These are phyloP conservation scores for Musa troglodytarum DNA, from an alignment of 176 grass and related monocot species.

Conservation along the genomic window DNA sequence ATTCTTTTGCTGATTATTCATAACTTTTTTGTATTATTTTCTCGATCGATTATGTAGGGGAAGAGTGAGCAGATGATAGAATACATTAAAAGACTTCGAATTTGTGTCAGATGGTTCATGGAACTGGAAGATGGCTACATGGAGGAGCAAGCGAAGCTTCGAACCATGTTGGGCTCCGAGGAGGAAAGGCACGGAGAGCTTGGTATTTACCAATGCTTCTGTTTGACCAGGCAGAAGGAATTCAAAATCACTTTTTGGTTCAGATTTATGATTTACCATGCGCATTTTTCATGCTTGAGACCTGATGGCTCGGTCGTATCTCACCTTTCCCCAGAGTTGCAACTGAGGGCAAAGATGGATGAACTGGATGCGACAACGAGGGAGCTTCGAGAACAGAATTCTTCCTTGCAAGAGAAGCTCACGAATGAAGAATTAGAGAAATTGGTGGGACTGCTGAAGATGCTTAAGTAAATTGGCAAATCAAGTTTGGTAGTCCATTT, in stretches of 20 bases:
- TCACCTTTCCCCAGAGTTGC: conserved; percentile 26
- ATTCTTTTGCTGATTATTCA: neutral
- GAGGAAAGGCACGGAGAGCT: conserved; percentile 37
- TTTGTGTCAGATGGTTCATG: conserved; percentile 47
- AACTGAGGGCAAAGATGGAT: conserved; percentile 34
- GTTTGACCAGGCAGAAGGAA: neutral
- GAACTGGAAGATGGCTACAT: conserved; percentile 61
- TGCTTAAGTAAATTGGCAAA: neutral
- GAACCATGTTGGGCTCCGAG: conserved; percentile 35
- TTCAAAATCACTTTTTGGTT: neutral
- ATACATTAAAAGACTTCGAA: conserved; percentile 78
- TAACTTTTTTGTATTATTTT: neutral
- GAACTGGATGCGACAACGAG: conserved; percentile 30
- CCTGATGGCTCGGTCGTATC: too few relatives aligned
- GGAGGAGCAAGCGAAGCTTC: conserved; percentile 59
- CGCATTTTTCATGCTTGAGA: too few relatives aligned
- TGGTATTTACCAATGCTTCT: conserved; percentile 30
- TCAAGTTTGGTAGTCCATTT: neutral
- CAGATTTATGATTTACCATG: neutral
- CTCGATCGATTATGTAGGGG: conserved; percentile 28
- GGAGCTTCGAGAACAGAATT: conserved; percentile 29
- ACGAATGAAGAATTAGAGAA: conserved; percentile 46
- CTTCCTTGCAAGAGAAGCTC: conserved; percentile 38
- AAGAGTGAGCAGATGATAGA: conserved; percentile 69
- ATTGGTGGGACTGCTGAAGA: conserved; percentile 26